Percentiles rank a stretch among this genome's conserved stretches.
phyloP scores from a whole-genome alignment of 345 rosid species.

The Erysimum cheiranthoides region DNA sequence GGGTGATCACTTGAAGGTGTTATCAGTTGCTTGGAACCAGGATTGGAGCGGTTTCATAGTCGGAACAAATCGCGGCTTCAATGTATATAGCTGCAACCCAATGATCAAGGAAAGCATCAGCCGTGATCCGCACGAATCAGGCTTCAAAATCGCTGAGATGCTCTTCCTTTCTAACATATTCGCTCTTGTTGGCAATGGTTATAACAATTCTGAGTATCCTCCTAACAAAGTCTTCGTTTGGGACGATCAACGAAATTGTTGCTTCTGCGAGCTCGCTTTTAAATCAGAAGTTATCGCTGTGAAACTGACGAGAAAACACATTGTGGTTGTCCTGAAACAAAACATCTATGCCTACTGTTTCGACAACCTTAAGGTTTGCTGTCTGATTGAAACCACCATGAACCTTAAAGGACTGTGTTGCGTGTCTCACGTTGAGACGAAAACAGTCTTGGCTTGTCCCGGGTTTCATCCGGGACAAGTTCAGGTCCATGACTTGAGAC shows the following conservation, averaged over 20 bases:
- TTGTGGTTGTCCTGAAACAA: constrained; percentile 76
- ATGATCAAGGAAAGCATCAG: constrained; percentile 61
- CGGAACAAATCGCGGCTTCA: constrained; percentile 70
- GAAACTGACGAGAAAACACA: constrained; percentile 64
- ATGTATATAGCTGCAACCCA: constrained; percentile 71
- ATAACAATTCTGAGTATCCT: constrained; percentile 63
- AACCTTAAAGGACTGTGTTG: constrained; percentile 81
- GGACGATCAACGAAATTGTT: constrained; percentile 73
- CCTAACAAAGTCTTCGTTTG: constrained; percentile 76
- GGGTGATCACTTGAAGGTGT: constrained; percentile 51
- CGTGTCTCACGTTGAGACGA: constrained; percentile 66
- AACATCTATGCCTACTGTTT: constrained; percentile 72
- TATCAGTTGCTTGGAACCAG: constrained; percentile 81
- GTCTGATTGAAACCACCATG: constrained; percentile 65
- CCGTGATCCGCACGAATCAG: constrained; percentile 59
- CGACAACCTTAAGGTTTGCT: constrained; percentile 61
- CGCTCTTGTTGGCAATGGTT: constrained; percentile 73
- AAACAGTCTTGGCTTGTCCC: constrained; percentile 79
- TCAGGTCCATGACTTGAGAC: constrained; percentile 77
- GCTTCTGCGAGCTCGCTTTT: constrained; percentile 70
- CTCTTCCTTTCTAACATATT: constrained; percentile 74
- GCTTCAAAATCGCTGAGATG: constrained; percentile 86
- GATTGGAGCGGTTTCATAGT: constrained; percentile 79
- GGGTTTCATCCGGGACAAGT: constrained; percentile 79
- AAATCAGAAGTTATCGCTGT: constrained; percentile 75